phyloP scores from a whole-genome alignment of 148 eudicot genomes.

The Diospyros kaki region DNA sequence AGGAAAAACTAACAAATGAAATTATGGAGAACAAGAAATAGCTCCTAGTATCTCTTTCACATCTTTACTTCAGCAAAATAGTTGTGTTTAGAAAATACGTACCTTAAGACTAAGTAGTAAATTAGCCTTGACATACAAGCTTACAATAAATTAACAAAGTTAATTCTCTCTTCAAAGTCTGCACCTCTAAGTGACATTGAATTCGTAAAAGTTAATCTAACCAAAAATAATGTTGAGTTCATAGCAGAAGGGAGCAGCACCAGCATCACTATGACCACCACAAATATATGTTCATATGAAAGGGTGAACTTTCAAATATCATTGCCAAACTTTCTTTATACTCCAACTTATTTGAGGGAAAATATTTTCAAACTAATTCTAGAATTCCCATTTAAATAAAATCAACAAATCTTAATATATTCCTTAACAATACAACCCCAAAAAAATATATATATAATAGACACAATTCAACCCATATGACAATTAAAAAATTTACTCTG shows the following conservation, averaged over 20 bases:
- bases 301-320: not conserved
- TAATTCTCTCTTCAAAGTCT: no score
- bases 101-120: no score
- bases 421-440: not conserved
- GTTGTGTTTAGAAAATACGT: no score
- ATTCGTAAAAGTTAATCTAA: not conserved
- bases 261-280: no score
- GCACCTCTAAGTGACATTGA: not conserved
- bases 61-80: no score
- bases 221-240: no score
- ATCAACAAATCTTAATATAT: not conserved
- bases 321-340: not conserved
- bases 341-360: not conserved
- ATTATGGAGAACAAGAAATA: not conserved
- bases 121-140: no score
- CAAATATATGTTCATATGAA: not conserved
- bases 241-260: no score
- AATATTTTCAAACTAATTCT: no score
- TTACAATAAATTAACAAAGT: no score
- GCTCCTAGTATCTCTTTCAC: no score
- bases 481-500: conserved; percentile 27
- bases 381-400: not conserved
- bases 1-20: not conserved
- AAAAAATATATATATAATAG: not conserved
- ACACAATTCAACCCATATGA: not conserved